phyloP scores from a whole-genome alignment of 2,329 filamentous ascomycete species.

The Rhynchosporium graminicola region DNA sequence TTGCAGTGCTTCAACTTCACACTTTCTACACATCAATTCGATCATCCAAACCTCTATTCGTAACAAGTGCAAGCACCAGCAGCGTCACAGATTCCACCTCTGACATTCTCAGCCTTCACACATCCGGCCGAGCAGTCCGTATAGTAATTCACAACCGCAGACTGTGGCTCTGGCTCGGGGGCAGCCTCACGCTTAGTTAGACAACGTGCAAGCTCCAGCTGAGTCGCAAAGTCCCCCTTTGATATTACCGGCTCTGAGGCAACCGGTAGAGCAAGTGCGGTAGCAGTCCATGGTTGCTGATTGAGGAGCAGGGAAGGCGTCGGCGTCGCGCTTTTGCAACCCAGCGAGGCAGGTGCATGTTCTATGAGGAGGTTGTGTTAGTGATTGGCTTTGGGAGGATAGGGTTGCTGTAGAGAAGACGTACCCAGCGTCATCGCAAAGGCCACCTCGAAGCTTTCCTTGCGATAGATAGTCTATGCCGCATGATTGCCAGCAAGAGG shows the following conservation, averaged over 20 bases:
- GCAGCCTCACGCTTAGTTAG: conserved; percentile 2
- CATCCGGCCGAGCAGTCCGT: conserved; percentile 6
- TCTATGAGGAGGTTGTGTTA: not conserved
- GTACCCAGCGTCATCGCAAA: not conserved
- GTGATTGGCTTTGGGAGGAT: not conserved
- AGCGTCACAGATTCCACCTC: conserved; percentile 4
- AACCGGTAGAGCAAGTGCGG: not conserved
- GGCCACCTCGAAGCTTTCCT: not conserved
- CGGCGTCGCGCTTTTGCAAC: not conserved
- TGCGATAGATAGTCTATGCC: not conserved
- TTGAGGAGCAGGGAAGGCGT: conserved; percentile 5
- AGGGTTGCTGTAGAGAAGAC: not conserved
- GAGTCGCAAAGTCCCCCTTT: conserved; percentile 12
- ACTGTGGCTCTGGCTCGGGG: not conserved
- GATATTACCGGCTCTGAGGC: conserved; percentile 6
- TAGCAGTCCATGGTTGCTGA: conserved; percentile 2
- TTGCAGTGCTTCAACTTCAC: no score
- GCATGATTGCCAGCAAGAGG: not conserved
- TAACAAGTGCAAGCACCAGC: conserved; percentile 6
- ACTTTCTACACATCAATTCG: not conserved
- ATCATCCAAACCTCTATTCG: not conserved
- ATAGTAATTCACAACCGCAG: conserved; percentile 2
- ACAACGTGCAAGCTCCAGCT: conserved; percentile 10
- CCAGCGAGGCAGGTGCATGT: conserved; percentile 13
- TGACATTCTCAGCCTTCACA: not conserved